Percentiles rank a stretch among this genome's conserved stretches.
Conservation (phyloP, 2,329 filamentous ascomycete genomes). For the Beauveria sp. region DNA sequence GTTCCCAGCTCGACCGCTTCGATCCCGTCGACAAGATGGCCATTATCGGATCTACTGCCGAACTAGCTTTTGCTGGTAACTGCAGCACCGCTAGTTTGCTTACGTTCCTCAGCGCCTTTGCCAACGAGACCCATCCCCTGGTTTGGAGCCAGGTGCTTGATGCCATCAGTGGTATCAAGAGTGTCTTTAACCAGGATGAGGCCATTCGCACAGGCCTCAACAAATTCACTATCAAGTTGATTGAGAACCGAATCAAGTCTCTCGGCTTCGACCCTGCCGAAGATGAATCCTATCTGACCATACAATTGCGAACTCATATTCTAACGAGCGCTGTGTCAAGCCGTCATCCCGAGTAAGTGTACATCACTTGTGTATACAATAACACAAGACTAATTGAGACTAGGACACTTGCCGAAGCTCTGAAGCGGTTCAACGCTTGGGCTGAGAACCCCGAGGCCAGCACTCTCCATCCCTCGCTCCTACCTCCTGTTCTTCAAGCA, state of each 20-base stretch:
- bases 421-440: conserved; percentile 75
- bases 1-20: conserved; percentile 66
- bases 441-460: conserved; percentile 57
- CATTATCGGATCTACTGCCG: conserved; percentile 80
- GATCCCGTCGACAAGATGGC: conserved; percentile 87
- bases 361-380: neutral
- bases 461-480: conserved; percentile 74
- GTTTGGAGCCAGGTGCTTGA: conserved; percentile 84
- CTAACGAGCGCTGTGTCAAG: conserved; percentile 67
- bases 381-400: conserved; percentile 10
- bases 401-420: conserved; percentile 64
- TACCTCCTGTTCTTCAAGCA: conserved; percentile 71
- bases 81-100: conserved; percentile 75
- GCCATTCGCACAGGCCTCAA: conserved; percentile 65
- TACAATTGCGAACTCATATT: conserved; percentile 75
- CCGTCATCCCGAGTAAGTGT: conserved; percentile 63
- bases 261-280: conserved; percentile 80
- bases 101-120: conserved; percentile 78
- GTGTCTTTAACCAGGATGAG: conserved; percentile 75
- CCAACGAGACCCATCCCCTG: conserved; percentile 72
- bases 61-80: conserved; percentile 81
- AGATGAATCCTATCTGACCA: conserved; percentile 72
- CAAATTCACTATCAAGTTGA: conserved; percentile 70
- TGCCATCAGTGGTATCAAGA: conserved; percentile 68
- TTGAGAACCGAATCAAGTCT: conserved; percentile 65